These are phyloP conservation scores for Aspergillus carlsbadensis DNA, from an alignment of 495 filamentous ascomycete species.

Conservation along the genomic window DNA sequence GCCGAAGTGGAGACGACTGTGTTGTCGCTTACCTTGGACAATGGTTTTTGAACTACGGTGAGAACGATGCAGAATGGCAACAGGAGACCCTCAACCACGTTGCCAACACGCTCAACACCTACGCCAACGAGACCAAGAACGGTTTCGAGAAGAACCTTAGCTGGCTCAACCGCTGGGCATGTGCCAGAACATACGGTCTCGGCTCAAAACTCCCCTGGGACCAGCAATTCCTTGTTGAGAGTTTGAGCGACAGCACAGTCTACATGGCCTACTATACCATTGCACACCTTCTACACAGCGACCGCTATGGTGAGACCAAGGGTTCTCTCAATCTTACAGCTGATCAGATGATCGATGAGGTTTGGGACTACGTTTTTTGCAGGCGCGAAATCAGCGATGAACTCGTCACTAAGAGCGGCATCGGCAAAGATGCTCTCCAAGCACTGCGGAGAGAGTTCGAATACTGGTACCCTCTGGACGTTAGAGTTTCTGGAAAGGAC, in stretches of 20 bases:
- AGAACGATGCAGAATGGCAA: constrained; percentile 76
- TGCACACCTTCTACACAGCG: constrained; percentile 78
- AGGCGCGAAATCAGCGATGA: constrained; percentile 64
- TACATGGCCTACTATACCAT: constrained; percentile 99
- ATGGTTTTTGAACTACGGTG: constrained; percentile 96
- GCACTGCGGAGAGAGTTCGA: constrained; percentile 86
- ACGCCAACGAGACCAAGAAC: constrained; percentile 74
- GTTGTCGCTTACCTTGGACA: constrained; percentile 92
- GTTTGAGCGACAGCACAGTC: constrained; percentile 83
- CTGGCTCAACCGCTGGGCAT: constrained; percentile 96
- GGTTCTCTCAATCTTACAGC: constrained; percentile 67
- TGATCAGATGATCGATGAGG: constrained; percentile 91
- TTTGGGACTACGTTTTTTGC: constrained; percentile 93
- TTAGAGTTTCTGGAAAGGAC: constrained; percentile 82
- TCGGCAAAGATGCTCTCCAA: constrained; percentile 67
- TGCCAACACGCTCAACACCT: constrained; percentile 74
- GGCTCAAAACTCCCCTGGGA: constrained; percentile 98
- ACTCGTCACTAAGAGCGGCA: constrained; percentile 60
- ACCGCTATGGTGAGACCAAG: constrained; percentile 72
- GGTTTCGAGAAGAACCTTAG: constrained; percentile 78
- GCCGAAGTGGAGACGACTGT: constrained; percentile 83
- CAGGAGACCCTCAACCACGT: constrained; percentile 71
- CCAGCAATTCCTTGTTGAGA: constrained; percentile 85
- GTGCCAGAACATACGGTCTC: constrained; percentile 85
- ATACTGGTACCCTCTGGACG: constrained; percentile 94